phyloP scores from a whole-genome alignment of 768 basidiomycete species.

The Arthromyces matolae region DNA sequence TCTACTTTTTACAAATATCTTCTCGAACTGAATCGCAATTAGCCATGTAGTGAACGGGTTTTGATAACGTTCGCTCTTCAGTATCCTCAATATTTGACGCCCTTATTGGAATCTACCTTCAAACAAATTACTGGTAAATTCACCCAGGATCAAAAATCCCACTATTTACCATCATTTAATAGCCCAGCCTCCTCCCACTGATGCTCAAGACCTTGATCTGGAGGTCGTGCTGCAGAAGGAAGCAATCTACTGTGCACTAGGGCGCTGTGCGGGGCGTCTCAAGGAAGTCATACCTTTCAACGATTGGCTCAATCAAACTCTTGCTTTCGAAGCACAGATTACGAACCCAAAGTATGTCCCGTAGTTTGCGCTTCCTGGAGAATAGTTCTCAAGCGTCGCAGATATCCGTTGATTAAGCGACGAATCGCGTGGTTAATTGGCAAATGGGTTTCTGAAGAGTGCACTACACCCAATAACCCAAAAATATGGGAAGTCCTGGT shows the following conservation, averaged over 20 bases:
- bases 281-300: conserved; percentile 64
- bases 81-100: conserved; percentile 65
- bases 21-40: too few species aligned
- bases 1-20: neutral
- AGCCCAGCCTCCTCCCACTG: conserved; percentile 40
- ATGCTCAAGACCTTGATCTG: conserved; percentile 36
- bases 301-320: conserved; percentile 61
- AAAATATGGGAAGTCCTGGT: conserved; percentile 79
- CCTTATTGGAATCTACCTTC: conserved; percentile 59
- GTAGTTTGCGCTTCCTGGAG: conserved; percentile 4
- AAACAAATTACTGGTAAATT: conserved; percentile 56
- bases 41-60: conserved; percentile 95
- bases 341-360: conserved; percentile 52
- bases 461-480: conserved; percentile 53
- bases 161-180: neutral
- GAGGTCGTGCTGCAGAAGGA: conserved; percentile 72
- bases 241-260: conserved; percentile 84
- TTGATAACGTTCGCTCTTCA: conserved; percentile 73
- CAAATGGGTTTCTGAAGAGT: conserved; percentile 77
- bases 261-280: conserved; percentile 69
- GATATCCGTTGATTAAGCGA: conserved; percentile 91
- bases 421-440: conserved; percentile 94
- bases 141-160: conserved; percentile 1
- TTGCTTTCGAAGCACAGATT: conserved; percentile 56
- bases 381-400: conserved; percentile 29